These are phyloP conservation scores for Puccinellia tenuiflora DNA, from an alignment of 176 grass and related monocot species.

Conservation along the genomic window DNA sequence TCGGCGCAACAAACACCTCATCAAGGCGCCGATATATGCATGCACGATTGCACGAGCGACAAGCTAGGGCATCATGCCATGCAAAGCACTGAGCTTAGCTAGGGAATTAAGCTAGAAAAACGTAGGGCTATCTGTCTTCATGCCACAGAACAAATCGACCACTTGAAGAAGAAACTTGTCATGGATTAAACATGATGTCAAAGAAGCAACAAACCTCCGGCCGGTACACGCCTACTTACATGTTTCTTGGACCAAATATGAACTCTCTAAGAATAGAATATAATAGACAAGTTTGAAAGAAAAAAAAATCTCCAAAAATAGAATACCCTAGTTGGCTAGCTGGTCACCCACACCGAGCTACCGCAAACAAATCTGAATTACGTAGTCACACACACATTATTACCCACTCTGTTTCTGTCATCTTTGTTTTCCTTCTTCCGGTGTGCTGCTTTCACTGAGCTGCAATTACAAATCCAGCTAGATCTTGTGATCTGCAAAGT, in stretches of 20 bases:
- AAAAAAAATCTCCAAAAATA: conserved; percentile 5
- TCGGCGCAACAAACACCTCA: conserved; percentile 1
- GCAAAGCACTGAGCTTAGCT: not conserved
- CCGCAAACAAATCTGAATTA: conserved; percentile 14
- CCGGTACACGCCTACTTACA: conserved; percentile 14
- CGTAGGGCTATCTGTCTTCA: not conserved
- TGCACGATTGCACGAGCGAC: not conserved
- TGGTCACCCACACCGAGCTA: conserved; percentile 31
- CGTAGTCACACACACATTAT: conserved; percentile 21
- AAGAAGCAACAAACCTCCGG: not conserved
- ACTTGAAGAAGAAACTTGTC: not conserved
- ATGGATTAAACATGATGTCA: conserved; percentile 2
- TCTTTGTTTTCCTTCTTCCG: not conserved
- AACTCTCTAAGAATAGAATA: conserved; percentile 14
- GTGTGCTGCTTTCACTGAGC: not conserved
- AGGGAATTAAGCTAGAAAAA: not conserved
- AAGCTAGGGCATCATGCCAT: not conserved
- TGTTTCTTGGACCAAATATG: conserved; percentile 26
- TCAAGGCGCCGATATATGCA: conserved; percentile 7
- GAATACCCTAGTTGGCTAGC: conserved; percentile 12
- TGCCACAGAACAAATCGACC: not conserved
- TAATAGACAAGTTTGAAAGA: not conserved
- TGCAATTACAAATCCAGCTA: conserved; percentile 14
- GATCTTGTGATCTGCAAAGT: conserved; percentile 30
- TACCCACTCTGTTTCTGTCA: not conserved